These are phyloP conservation scores for Penicillium sp. DNA, from an alignment of 2,329 filamentous ascomycete genomes.

Conservation along the genomic window DNA sequence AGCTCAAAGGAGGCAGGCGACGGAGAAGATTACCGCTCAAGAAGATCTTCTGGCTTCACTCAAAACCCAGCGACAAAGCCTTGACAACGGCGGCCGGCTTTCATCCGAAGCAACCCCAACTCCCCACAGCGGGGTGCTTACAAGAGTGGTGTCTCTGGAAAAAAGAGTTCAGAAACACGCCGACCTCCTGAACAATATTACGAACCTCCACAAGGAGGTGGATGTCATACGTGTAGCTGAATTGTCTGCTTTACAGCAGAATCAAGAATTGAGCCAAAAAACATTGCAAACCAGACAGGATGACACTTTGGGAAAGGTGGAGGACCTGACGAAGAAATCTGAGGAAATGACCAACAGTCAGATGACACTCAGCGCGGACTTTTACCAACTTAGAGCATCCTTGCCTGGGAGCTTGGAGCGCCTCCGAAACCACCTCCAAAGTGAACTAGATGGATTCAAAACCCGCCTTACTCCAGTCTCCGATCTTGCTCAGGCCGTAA, in stretches of 20 bases:
- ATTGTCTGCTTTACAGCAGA: neutral
- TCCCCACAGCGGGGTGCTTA: neutral
- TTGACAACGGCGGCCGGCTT: neutral
- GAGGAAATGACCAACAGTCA: neutral
- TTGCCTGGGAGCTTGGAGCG: neutral
- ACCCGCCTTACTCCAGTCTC: neutral
- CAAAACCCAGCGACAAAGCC: neutral
- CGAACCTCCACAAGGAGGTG: neutral
- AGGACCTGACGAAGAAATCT: neutral
- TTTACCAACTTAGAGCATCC: neutral
- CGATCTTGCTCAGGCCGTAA: neutral
- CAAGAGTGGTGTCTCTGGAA: neutral
- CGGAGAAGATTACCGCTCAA: neutral
- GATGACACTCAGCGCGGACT: neutral
- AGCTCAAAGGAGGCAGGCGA: neutral
- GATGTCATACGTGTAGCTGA: neutral
- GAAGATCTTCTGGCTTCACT: neutral
- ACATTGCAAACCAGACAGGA: neutral
- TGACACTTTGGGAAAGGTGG: neutral
- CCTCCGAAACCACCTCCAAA: neutral
- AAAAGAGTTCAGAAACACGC: neutral
- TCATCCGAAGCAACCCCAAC: neutral
- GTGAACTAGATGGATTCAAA: neutral
- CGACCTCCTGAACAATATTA: neutral
- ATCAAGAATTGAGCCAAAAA: neutral